Base-by-base conservation (phyloP, 2,329 filamentous ascomycete genomes). In the Simplicillium aogashimaense region DNA sequence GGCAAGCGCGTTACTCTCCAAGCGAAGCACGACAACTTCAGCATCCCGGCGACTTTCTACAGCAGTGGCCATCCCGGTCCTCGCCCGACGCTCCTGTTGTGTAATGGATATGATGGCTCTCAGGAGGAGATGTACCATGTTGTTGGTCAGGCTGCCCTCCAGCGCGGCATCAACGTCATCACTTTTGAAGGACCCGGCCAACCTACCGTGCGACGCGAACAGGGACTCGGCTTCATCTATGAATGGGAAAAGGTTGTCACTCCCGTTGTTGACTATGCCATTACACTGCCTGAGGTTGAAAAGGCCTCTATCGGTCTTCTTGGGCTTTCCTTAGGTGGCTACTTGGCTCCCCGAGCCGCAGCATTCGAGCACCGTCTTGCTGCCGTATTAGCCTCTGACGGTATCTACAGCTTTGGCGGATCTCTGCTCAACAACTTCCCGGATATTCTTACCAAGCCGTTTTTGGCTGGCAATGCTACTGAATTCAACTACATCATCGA, bases 141-240 rank as follows among this genome's bases (percentile, higher is more conserved):
- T 3, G 48, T 58, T 16, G 64, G 56, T 9, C 47, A 50, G 11
- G 45, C 58, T 0, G 59, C 57, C 1, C 43, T 67, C 2, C 54
- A 57, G 15, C 57, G 66, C 1, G 66, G 65, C 12, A 65, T 53
- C 43, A 66, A 69, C 37, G 54, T 57, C 36, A 55, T 69, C 8
- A 63, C 60, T 1, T 71, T 63, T 39, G 67, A 72, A 40, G 68
- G 67, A 0, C 67, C 66, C 0, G 67, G 67, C 0, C 67, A 70
- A 45, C 56, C 59, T 1, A 59, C 53, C 1, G 59, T 66, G 2
- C 57, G 60, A 8, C 60, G 67, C 2, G 41, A 62, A 1, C 64
- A 70, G 37, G 49, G 56, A 10, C 37, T 67, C 0, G 65, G 65
- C 2, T 70, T 70, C 48, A 68, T 67, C 39, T 50, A 54, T 1